These are phyloP conservation scores for Aquilaria sinensis DNA, from an alignment of 345 rosid species.

Conservation along the genomic window DNA sequence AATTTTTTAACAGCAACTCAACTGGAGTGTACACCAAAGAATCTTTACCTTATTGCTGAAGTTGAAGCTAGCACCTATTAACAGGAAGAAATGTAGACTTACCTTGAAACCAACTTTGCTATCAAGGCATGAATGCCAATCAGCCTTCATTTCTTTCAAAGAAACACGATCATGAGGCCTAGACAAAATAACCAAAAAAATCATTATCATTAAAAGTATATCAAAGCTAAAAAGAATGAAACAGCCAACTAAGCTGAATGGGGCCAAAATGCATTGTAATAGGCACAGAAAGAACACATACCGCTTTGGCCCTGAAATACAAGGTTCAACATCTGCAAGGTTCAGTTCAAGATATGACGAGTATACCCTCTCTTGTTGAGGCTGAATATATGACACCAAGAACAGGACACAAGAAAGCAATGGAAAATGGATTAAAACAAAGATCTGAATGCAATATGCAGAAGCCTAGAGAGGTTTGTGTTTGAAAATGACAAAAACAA, in stretches of 20 bases:
- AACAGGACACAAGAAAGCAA: conserved; percentile 5
- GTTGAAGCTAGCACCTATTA: no score
- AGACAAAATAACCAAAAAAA: conserved; percentile 14
- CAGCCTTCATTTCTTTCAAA: conserved; percentile 92
- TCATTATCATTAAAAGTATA: background rate
- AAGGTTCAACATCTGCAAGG: conserved; percentile 83
- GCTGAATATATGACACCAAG: conserved; percentile 32
- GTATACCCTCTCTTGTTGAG: conserved; percentile 73
- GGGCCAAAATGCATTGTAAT: background rate
- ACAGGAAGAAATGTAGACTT: conserved; percentile 1
- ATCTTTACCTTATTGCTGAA: no score
- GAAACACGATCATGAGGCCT: conserved; percentile 98
- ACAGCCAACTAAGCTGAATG: background rate
- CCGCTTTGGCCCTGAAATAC: conserved; percentile 98
- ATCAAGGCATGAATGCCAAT: conserved; percentile 94
- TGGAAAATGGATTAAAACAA: conserved; percentile 5
- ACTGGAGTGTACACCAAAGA: no score
- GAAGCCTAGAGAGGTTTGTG: background rate
- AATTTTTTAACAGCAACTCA: no score
- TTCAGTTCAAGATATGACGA: conserved; percentile 80
- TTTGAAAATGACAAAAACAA: background rate
- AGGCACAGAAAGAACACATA: conserved; percentile 20
- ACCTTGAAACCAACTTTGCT: conserved; percentile 97
- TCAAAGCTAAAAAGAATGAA: background rate
- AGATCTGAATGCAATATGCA: background rate